phyloP scores from a whole-genome alignment of 2,329 filamentous ascomycete species.

The Neonectria sp. region DNA sequence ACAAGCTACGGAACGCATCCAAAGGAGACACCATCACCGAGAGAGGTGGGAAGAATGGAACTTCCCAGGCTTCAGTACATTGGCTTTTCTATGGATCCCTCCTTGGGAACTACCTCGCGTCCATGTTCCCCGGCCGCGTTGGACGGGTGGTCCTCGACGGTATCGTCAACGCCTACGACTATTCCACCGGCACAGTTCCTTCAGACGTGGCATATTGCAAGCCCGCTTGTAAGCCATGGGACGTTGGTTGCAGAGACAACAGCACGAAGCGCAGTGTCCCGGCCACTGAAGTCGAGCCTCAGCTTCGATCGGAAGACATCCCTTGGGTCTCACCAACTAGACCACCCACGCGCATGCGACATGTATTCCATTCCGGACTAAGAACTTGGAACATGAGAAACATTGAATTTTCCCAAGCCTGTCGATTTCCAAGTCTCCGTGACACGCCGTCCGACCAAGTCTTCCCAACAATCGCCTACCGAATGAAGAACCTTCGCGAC shows the following conservation, averaged over 20 bases:
- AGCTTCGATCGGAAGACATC: no score
- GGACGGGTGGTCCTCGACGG: conserved; percentile 60
- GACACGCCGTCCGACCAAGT: no score
- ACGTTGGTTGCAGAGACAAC: not conserved
- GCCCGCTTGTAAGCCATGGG: not conserved
- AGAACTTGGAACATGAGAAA: no score
- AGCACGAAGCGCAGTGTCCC: not conserved
- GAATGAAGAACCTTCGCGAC: no score
- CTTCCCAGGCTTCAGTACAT: conserved; percentile 59
- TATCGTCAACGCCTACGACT: conserved; percentile 56
- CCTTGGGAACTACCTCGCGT: conserved; percentile 54
- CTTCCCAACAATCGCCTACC: no score
- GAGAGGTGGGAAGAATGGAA: not conserved
- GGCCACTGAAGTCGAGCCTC: not conserved
- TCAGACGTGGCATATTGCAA: not conserved
- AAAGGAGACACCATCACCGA: not conserved
- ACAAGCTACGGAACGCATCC: conserved; percentile 48
- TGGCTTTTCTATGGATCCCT: conserved; percentile 64
- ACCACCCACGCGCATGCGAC: no score
- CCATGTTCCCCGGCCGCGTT: conserved; percentile 55
- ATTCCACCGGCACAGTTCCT: conserved; percentile 37
- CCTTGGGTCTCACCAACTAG: no score
- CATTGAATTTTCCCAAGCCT: no score
- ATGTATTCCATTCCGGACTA: no score
- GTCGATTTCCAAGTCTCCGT: no score